Evolutionary conservation across 2,329 filamentous ascomycete genomes (phyloP).

Genomic region (Ophiognomonia clavigignenti-juglandacearum): DNA sequence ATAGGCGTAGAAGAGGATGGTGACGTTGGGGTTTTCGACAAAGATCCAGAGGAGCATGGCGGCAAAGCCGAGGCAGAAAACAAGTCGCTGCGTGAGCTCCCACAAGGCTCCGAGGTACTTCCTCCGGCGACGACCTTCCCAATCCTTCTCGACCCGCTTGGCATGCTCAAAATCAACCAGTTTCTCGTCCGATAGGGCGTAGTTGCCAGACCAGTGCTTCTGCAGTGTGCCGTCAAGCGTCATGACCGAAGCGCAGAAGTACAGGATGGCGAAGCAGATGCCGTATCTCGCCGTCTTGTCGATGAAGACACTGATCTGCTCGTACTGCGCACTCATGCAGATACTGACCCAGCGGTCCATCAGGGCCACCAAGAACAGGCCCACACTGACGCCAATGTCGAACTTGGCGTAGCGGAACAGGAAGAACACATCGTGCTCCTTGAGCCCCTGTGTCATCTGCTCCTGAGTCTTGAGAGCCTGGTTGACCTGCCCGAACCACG

Average conservation of each 20-base stretch:
- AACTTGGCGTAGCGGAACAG: conserved; percentile 31
- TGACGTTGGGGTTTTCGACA: conserved; percentile 25
- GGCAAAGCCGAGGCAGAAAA: conserved; percentile 27
- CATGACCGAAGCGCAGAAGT: conserved; percentile 35
- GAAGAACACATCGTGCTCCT: conserved; percentile 33
- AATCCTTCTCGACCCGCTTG: conserved; percentile 17
- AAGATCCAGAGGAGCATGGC: conserved; percentile 30
- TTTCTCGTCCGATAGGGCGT: conserved; percentile 29
- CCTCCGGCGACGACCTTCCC: conserved; percentile 19
- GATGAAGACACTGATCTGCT: conserved; percentile 25
- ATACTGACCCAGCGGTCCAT: conserved; percentile 35
- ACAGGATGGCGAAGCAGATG: conserved; percentile 33
- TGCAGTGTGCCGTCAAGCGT: conserved; percentile 31
- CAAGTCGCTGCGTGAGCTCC: conserved; percentile 25
- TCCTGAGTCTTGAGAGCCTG: conserved; percentile 29
- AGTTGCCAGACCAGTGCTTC: conserved; percentile 30
- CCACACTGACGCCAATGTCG: conserved; percentile 32
- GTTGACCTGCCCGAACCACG: conserved; percentile 31
- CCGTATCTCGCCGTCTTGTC: conserved; percentile 28
- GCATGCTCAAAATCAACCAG: conserved; percentile 25
- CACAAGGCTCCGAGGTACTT: conserved; percentile 24
- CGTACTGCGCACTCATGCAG: conserved; percentile 26
- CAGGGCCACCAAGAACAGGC: conserved; percentile 32
- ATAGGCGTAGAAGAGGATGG: conserved; percentile 31
- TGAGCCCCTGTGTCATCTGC: conserved; percentile 29